Evolutionary conservation across 139 green algal species (phyloP).

Genomic region (Chloropicon primus): DNA sequence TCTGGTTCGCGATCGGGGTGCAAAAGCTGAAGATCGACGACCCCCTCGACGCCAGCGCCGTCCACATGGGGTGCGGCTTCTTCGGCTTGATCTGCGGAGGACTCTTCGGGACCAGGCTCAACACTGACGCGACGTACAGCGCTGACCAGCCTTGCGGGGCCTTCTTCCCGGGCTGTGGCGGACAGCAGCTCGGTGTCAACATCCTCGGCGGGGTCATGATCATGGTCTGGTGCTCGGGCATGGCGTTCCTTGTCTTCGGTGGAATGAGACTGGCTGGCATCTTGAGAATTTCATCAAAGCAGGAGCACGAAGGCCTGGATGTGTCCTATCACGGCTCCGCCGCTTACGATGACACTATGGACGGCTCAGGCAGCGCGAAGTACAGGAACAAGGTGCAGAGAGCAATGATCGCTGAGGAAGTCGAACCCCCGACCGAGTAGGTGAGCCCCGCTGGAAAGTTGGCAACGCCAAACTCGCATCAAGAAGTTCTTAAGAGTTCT

Average conservation of each 20-base stretch:
- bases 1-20: conserved; percentile 15
- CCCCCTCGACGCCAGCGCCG: conserved; percentile 38
- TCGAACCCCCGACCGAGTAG: too few species aligned
- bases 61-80: conserved; percentile 37
- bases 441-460: too few species aligned
- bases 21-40: conserved; percentile 46
- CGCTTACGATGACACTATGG: conserved; percentile 16
- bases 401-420: not conserved
- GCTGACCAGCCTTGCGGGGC: conserved; percentile 37
- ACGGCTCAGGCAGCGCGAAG: not conserved
- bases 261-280: conserved; percentile 32
- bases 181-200: conserved; percentile 14
- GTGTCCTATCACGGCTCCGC: conserved; percentile 47
- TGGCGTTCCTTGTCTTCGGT: conserved; percentile 42
- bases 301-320: conserved; percentile 50
- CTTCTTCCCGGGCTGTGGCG: conserved; percentile 17
- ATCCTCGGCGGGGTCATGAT: conserved; percentile 19
- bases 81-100: conserved; percentile 30
- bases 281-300: conserved; percentile 44
- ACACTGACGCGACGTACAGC: conserved; percentile 13
- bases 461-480: too few species aligned
- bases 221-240: not conserved
- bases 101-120: conserved; percentile 29
- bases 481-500: too few species aligned
- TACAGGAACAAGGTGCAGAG: not conserved